A percentile compares a stretch with the other conserved stretches of the same genome.
These are phyloP conservation scores for Margaritispora aquatica DNA, from an alignment of 495 filamentous ascomycete genomes.

Conservation along the genomic window DNA sequence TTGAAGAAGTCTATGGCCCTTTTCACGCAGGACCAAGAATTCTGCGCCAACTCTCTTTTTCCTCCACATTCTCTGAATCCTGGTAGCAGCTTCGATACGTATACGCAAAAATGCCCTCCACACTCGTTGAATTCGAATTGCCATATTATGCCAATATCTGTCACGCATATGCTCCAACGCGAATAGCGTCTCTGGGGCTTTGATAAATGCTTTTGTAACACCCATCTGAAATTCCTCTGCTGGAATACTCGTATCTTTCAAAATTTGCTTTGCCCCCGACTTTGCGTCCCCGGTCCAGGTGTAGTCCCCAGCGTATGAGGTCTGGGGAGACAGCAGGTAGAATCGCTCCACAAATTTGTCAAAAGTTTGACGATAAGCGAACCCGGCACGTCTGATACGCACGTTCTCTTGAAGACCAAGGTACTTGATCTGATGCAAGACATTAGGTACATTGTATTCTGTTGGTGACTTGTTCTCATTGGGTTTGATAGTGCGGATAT, in stretches of 20 bases:
- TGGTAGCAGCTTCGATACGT: conserved; percentile 81
- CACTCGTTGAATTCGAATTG: conserved; percentile 91
- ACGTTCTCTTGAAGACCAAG: conserved; percentile 99
- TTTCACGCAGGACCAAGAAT: conserved; percentile 78
- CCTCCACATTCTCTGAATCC: conserved; percentile 94
- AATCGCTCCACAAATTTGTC: conserved; percentile 99
- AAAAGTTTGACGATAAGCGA: conserved; percentile 95
- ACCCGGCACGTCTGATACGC: conserved; percentile 91
- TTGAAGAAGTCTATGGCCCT: conserved; percentile 79
- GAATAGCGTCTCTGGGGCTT: conserved; percentile 95
- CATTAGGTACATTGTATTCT: conserved; percentile 87
- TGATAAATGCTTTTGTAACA: conserved; percentile 96
- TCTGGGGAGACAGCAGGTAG: conserved; percentile 90
- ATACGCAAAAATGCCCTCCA: conserved; percentile 96
- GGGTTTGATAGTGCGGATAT: conserved; percentile 98
- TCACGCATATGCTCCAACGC: conserved; percentile 97
- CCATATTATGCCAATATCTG: conserved; percentile 99
- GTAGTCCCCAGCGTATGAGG: conserved; percentile 93
- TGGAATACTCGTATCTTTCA: conserved; percentile 94
- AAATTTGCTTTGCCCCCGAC: conserved; percentile 84
- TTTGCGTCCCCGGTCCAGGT: conserved; percentile 87
- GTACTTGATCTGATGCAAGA: conserved; percentile 99
- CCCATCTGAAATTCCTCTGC: conserved; percentile 96
- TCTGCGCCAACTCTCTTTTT: conserved; percentile 83
- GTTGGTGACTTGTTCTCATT: conserved; percentile 96